Conservation (phyloP, 148 eudicot species). For the Simmondsia chinensis region DNA sequence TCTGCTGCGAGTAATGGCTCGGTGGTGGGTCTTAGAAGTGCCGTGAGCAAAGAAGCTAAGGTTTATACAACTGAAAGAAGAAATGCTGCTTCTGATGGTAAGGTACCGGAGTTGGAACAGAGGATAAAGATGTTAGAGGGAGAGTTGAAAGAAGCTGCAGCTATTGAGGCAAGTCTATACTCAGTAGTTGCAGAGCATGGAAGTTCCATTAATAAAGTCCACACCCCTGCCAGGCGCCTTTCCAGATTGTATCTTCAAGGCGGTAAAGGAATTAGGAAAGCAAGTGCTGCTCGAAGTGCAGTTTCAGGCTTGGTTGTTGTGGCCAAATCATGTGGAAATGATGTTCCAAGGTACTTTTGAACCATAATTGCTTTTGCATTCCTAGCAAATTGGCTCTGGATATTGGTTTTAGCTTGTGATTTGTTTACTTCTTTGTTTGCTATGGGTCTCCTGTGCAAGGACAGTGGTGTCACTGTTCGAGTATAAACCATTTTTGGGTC, state of each 20-base stretch:
- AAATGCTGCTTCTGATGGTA: slow-evolving; percentile 27
- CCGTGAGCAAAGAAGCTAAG: slow-evolving; percentile 27
- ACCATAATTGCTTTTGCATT: neutral
- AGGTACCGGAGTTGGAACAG: slow-evolving; percentile 44
- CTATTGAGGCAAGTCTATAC: slow-evolving; percentile 69
- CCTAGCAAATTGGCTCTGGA: too few species aligned
- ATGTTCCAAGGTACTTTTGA: slow-evolving; percentile 73
- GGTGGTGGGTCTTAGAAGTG: slow-evolving; percentile 11
- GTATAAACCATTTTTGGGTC: too few species aligned
- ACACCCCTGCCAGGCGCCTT: slow-evolving; percentile 95
- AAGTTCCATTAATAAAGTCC: slow-evolving; percentile 82
- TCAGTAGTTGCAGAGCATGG: slow-evolving; percentile 93
- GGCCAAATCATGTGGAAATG: slow-evolving; percentile 97
- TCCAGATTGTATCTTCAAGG: slow-evolving; percentile 82
- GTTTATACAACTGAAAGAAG: slow-evolving; percentile 27
- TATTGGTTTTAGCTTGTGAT: too few species aligned
- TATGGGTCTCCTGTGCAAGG: too few species aligned
- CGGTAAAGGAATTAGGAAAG: slow-evolving; percentile 47
- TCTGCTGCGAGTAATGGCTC: slow-evolving; percentile 42
- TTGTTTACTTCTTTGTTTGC: too few species aligned
- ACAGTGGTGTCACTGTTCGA: too few species aligned
- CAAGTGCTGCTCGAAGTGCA: slow-evolving; percentile 64
- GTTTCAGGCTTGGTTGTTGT: slow-evolving; percentile 78
- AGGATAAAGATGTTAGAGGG: slow-evolving; percentile 63
- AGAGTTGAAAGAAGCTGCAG: slow-evolving; percentile 90